Evolutionary conservation across 2,329 filamentous ascomycete species (phyloP), one percentile per base, ranked within the genome.

Genomic region (Aspergillus ochraceoroseus): DNA sequence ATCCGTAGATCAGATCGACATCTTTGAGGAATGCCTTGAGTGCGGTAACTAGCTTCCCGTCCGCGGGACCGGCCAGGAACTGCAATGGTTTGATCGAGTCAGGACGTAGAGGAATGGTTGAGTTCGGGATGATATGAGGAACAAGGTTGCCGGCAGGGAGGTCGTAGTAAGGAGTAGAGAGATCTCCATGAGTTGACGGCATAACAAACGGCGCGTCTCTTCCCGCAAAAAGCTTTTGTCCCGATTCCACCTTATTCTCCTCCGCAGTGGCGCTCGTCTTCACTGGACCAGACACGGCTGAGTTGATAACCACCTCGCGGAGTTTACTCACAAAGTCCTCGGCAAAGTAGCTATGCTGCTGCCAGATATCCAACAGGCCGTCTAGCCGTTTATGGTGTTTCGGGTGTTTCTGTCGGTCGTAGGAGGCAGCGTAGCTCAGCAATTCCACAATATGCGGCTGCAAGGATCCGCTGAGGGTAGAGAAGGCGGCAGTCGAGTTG

Each of bases 131-230:
- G 44, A 94, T 79, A 41, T 85, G 82, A 3, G 84, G 84, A 32
- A 94, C 75, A 71, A 89, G 82, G 50, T 86, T 90, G 2, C 80
- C 83, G 1, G 87, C 87, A 0, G 87, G 87, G 1, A 94, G 70
- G 49, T 94, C 87, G 64, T 88, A 85, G 77, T 83, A 94, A 0
- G 83, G 80, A 3, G 75, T 79, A 0, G 77, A 75, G 1, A 74
- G 66, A 57, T 94, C 85, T 27, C 88, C 88, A 59, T 94, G 88
- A 41, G 76, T 77, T 1, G 83, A 72, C 13, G 88, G 88, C 62
- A 94, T 75, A 18, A 83, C 64, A 55, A 79, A 90, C 0, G 84
- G 83, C 1, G 68, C 67, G 44, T 82, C 72, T 51, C 60, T 61
- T 32, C 54, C 47, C 12, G 48, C n/a, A n/a, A n/a, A 9, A 2